Evolutionary conservation across 2,329 filamentous ascomycete genomes (phyloP).

Genomic region (Exophiala sp.): DNA sequence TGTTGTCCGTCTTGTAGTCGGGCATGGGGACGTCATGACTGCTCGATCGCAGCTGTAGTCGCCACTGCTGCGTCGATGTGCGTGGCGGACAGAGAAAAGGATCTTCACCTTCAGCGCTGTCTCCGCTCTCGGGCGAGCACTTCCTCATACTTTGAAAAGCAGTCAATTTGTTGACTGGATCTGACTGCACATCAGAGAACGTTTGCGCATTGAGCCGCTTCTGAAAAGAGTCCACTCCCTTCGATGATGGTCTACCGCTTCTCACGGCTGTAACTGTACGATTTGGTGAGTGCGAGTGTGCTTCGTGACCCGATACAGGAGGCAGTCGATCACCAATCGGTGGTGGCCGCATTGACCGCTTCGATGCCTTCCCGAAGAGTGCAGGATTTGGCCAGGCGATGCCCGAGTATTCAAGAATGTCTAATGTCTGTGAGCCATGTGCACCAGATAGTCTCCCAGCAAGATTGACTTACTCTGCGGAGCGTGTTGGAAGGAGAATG

Average conservation of each 20-base stretch:
- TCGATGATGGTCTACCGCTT: conserved; percentile 3
- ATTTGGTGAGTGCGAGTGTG: conserved; percentile 62
- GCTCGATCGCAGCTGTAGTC: conserved; percentile 30
- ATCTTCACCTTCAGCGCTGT: conserved; percentile 31
- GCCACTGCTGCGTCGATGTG: conserved; percentile 28
- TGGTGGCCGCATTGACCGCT: conserved; percentile 36
- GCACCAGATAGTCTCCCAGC: background rate
- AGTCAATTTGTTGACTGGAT: conserved; percentile 31
- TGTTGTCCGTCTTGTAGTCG: conserved; percentile 44
- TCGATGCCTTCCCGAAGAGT: conserved; percentile 55
- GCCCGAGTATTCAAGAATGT: conserved; percentile 66
- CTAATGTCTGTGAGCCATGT: conserved; percentile 40
- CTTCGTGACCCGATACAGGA: conserved; percentile 38
- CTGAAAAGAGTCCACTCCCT: conserved; percentile 7
- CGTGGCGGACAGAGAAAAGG: conserved; percentile 41
- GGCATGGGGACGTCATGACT: conserved; percentile 49
- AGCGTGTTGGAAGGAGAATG: conserved; percentile 82
- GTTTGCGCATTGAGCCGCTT: conserved; percentile 14
- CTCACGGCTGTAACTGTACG: conserved; percentile 31
- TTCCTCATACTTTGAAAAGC: conserved; percentile 21
- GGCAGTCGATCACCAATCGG: conserved; percentile 30
- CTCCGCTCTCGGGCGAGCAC: conserved; percentile 32
- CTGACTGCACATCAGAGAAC: conserved; percentile 17
- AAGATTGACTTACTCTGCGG: conserved; percentile 60
- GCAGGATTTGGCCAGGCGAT: conserved; percentile 76